These are phyloP conservation scores for Candida sithepensis DNA, from an alignment of 805 yeast genomes.

Conservation along the genomic window DNA sequence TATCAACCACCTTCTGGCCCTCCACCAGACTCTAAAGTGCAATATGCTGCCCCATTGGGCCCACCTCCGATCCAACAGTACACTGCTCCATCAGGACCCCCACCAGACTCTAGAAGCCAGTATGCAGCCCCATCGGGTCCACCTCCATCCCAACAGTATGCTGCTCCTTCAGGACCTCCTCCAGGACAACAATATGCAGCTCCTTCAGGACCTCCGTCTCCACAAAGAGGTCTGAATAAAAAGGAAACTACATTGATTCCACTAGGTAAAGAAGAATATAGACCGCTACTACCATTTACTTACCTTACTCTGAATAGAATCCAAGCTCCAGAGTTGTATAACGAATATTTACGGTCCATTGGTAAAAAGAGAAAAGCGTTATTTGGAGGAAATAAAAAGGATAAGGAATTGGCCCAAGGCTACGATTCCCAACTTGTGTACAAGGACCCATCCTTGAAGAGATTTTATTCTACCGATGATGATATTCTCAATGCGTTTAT, in stretches of 20 bases:
- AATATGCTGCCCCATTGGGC: constrained; percentile 3
- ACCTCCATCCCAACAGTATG: constrained; percentile 7
- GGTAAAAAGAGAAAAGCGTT: constrained; percentile 18
- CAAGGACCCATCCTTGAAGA: constrained; percentile 5
- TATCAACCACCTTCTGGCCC: constrained; percentile 1
- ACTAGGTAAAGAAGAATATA: constrained; percentile 13
- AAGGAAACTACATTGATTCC: constrained; percentile 6
- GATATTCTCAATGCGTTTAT: constrained; percentile 16
- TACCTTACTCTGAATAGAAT: constrained; percentile 20
- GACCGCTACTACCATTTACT: constrained; percentile 13
- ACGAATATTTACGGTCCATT: constrained; percentile 17
- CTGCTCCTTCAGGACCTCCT: constrained; percentile 18
- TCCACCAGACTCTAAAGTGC: constrained; percentile 1
- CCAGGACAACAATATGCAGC: not conserved
- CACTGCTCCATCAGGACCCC: constrained; percentile 16
- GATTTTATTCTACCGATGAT: constrained; percentile 16
- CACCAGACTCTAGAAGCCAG: constrained; percentile 1
- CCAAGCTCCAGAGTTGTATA: constrained; percentile 22
- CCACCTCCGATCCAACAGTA: constrained; percentile 9
- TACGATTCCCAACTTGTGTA: constrained; percentile 9
- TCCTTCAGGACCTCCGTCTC: constrained; percentile 9
- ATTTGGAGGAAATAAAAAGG: constrained; percentile 20
- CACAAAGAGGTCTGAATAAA: not conserved
- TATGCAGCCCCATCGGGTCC: constrained; percentile 6
- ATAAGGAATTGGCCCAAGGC: constrained; percentile 13